Evolutionary conservation across 768 basidiomycete genomes (phyloP).

Genomic region (Kwoniella europaea): DNA sequence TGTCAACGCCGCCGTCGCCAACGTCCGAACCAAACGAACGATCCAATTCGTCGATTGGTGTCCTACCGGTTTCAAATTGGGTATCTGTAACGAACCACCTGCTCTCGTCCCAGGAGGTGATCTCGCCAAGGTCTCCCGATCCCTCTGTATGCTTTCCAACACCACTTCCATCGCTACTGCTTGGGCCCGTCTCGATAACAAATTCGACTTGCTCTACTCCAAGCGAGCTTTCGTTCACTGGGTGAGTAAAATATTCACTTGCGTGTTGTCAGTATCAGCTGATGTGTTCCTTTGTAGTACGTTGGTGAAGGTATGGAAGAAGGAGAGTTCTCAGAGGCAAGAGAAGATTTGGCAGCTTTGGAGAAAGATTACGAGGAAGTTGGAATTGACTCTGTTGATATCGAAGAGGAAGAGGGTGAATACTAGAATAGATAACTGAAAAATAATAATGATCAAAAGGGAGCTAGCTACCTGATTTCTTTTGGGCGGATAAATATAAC

Average conservation of each 20-base stretch:
- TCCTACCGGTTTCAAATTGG: constrained; percentile 93
- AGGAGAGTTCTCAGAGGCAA: constrained; percentile 98
- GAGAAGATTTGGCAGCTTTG: constrained; percentile 95
- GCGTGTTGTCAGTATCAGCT: constrained; percentile 5
- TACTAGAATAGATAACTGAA: constrained; percentile 45
- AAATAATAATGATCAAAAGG: constrained; percentile 3
- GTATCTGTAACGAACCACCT: constrained; percentile 95
- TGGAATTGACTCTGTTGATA: constrained; percentile 59
- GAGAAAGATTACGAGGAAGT: constrained; percentile 71
- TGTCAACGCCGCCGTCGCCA: constrained; percentile 86
- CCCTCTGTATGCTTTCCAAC: constrained; percentile 96
- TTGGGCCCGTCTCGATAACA: constrained; percentile 93
- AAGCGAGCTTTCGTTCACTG: constrained; percentile 64
- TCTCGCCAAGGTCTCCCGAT: constrained; percentile 89
- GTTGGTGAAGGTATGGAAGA: constrained; percentile 99
- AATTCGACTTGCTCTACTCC: constrained; percentile 97
- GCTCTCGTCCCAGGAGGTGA: constrained; percentile 92
- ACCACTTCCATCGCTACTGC: constrained; percentile 76
- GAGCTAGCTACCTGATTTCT: neutral
- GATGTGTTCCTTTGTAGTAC: constrained; percentile 64
- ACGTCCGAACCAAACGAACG: constrained; percentile 95
- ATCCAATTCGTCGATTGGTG: constrained; percentile 97
- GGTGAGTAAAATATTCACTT: constrained; percentile 59
- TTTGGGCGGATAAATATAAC: neutral
- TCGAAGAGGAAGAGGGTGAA: constrained; percentile 58